Conservation (phyloP, 768 basidiomycete species). For the Cytidiella melzeri region DNA sequence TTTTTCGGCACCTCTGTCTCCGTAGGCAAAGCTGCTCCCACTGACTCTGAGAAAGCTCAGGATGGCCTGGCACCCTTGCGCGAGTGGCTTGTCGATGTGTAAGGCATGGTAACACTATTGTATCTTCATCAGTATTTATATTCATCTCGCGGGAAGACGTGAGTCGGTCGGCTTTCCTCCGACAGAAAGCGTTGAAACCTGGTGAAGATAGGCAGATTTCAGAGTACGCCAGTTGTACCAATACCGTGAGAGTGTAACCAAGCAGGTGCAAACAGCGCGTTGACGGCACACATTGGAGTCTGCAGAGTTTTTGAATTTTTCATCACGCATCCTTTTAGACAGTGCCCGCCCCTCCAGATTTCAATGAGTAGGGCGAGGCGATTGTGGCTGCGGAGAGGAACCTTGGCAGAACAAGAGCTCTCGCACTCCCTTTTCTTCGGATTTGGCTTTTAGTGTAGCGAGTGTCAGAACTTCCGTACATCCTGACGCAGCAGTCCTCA, state of each 20-base stretch:
- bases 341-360: constrained; percentile 53
- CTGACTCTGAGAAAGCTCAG: constrained; percentile 29
- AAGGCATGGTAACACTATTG: neutral
- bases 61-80: constrained; percentile 38
- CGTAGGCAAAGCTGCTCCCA: constrained; percentile 23
- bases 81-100: constrained; percentile 41
- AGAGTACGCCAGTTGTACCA: no score
- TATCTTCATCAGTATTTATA: neutral
- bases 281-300: no score
- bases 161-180: no score
- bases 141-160: neutral
- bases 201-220: no score
- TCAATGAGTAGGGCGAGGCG: constrained; percentile 49
- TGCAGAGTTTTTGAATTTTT: no score
- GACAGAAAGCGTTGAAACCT: no score
- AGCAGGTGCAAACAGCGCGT: neutral
- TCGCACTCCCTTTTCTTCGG: constrained; percentile 31
- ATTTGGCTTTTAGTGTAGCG: constrained; percentile 39
- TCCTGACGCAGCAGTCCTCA: no score
- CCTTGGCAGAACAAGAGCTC: constrained; percentile 54
- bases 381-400: constrained; percentile 64
- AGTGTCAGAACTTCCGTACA: constrained; percentile 63
- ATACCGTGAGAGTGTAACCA: no score
- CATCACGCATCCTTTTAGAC: constrained; percentile 60
- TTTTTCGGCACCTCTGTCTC: constrained; percentile 56